Conservation (phyloP, 805 yeast species). For the Ogataea zsoltii region DNA sequence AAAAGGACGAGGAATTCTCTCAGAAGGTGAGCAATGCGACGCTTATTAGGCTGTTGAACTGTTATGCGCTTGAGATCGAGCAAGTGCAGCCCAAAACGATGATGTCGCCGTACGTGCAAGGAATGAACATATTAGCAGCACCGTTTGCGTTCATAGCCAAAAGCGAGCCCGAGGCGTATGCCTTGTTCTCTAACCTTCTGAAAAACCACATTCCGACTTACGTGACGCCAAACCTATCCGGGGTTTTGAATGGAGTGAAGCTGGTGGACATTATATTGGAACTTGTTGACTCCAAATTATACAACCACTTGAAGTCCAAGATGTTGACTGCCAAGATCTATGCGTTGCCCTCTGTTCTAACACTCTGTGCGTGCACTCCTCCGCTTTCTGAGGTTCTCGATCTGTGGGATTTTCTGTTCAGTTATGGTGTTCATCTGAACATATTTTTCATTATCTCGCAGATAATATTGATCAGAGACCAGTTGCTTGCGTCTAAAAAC, state of each 20-base stretch:
- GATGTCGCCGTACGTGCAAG: constrained; percentile 78
- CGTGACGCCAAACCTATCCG: constrained; percentile 71
- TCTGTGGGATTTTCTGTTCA: constrained; percentile 88
- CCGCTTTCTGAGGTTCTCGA: constrained; percentile 73
- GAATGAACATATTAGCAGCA: constrained; percentile 84
- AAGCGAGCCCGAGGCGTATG: constrained; percentile 85
- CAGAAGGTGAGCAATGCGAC: constrained; percentile 67
- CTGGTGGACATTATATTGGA: constrained; percentile 74
- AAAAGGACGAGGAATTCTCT: constrained; percentile 68
- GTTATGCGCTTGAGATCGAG: constrained; percentile 57
- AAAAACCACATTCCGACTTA: constrained; percentile 72
- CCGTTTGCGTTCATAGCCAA: constrained; percentile 76
- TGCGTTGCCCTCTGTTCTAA: constrained; percentile 80
- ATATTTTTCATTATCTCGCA: constrained; percentile 83
- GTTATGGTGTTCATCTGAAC: constrained; percentile 89
- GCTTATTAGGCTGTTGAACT: constrained; percentile 66
- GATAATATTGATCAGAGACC: constrained; percentile 64
- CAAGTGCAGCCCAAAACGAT: constrained; percentile 12
- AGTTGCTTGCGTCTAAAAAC: constrained; percentile 55
- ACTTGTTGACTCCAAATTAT: constrained; percentile 72
- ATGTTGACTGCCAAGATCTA: constrained; percentile 81
- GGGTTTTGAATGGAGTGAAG: constrained; percentile 75
- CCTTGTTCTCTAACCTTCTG: constrained; percentile 63
- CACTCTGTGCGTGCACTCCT: constrained; percentile 87
- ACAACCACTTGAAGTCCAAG: constrained; percentile 56